Evolutionary conservation across 768 basidiomycete species (phyloP), one percentile per base, ranked within the genome.

Genomic region (Boletus sp.): DNA sequence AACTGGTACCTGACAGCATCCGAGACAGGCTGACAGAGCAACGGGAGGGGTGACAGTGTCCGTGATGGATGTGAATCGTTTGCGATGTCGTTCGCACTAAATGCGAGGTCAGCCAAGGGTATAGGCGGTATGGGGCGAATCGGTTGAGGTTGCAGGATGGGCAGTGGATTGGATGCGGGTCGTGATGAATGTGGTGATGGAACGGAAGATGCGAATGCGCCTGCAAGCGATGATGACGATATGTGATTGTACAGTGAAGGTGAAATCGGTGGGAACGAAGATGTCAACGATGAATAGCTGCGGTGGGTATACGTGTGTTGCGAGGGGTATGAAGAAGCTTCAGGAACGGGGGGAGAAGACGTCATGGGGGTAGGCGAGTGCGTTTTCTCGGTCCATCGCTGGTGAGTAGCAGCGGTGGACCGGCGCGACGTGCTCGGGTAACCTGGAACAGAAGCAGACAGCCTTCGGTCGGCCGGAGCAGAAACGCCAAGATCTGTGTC

Each of bases 11-110:
- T 50, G 44, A 70, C 35, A 9, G 60, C 61, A 44, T 70, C 69
- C 21, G 71, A 72, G 3, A 70, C 71, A 3, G 69, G 69, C 51
- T 71, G 69, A 40, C 69, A 70, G 40, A 70, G 71, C 51, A 70
- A 46, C 6, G 69, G 70, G 9, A 70, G 63, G 10, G 69, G 68
- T 1, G 70, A 70, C 15, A 68, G 54, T 32, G 45, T 57, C 49
- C 42, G 58, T 14, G 44, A 49, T 2, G 52, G 53, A 17, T 45
- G 41, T 21, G 54, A 52, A 40, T 37, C 49, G 14, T 43, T 53
- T 11, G 42, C 33, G 25, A 23, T 23, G 8, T 65, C 71, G 33
- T 56, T 47, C 1, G 67, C 67, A 11, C 53, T 52, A 7, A 59
- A 59, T 2, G 71, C 33, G 51, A 70, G 62, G 2, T 71, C 69